Percentiles rank a stretch among this genome's conserved stretches.
Conservation (phyloP, 1,284 basidiomycete species). For the Exsudoporus floridanus region DNA sequence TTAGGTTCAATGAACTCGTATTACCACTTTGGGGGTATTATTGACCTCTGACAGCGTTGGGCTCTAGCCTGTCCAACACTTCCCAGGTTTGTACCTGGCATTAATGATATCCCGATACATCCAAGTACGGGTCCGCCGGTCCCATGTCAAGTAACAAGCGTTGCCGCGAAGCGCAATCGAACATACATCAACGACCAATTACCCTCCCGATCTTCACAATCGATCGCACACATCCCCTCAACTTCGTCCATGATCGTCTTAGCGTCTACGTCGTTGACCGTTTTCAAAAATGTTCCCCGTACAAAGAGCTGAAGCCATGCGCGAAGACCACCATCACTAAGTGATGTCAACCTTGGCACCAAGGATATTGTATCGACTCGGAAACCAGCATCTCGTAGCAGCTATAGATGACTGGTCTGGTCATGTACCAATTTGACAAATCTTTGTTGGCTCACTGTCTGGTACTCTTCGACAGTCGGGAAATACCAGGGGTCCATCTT, state of each 20-base stretch:
- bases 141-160: conserved; percentile 26
- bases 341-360: conserved; percentile 67
- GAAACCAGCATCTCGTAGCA: conserved; percentile 59
- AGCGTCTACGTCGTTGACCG: conserved; percentile 53
- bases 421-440: background rate
- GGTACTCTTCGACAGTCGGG: conserved; percentile 68
- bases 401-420: conserved; percentile 36
- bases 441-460: conserved; percentile 40
- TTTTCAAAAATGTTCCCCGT: conserved; percentile 53
- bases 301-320: conserved; percentile 76
- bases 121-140: background rate
- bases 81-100: too few relatives aligned
- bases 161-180: conserved; percentile 56
- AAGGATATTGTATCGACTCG: conserved; percentile 55
- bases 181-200: conserved; percentile 75
- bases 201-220: conserved; percentile 57
- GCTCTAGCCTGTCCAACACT: conserved; percentile 12
- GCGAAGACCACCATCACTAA: conserved; percentile 53
- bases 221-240: conserved; percentile 54
- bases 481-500: conserved; percentile 81
- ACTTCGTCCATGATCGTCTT: conserved; percentile 65
- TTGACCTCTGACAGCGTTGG: background rate
- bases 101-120: conserved; percentile 1
- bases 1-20: conserved; percentile 1
- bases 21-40: background rate